Evolutionary conservation across 768 basidiomycete species (phyloP), one percentile per base, ranked within the genome.

Genomic region (Lentinula sp.): DNA sequence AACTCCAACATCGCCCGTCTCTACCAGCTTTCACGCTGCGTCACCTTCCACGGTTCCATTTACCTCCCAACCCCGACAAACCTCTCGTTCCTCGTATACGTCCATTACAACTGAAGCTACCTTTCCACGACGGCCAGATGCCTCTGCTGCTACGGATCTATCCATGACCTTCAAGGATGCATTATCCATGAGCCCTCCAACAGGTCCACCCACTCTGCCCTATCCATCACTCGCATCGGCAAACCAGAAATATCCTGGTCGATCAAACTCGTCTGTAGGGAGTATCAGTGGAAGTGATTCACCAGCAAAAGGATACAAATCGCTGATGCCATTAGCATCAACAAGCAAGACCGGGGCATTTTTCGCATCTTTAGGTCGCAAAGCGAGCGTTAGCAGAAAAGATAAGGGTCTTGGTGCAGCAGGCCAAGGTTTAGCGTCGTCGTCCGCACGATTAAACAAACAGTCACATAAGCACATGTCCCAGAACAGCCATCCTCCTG

Each of bases 71-170:
- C 79, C 82, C 32, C 81, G 91, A 56, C 86, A 90, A 62, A 79
- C 84, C 1, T 56, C 55, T 4, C 40, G 40, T 28, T 56, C 53
- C 18, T 91, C 91, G 16, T 78, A 83, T 48, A 82, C 83, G 1
- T 93, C 91, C 9, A 82, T 85, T 65, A 82, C 84, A 15, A 90
- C 91, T 4, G 88, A 90, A 64, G 82, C 80, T 46, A 91, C 91
- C 0, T 93, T 93, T 71, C 90, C 91, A 15, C 81, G 82, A 31
- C 85, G 91, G 32, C 77, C 85, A n/a, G 91, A 93, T 66, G 89
- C 91, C 9, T 85, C 83, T 60, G 77, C 79, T 28, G 91, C 91
- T 5, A 92, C 91, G 2, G 91, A 93, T 70, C 79, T 93, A 11
- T 43, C 55, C 7, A 15, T 56, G 37, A 78, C 85, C 4, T 67